Evolutionary conservation across 192 early-diverging fungal species (phyloP), one percentile per base, ranked within the genome.

Genomic region (Coemansia sp.): DNA sequence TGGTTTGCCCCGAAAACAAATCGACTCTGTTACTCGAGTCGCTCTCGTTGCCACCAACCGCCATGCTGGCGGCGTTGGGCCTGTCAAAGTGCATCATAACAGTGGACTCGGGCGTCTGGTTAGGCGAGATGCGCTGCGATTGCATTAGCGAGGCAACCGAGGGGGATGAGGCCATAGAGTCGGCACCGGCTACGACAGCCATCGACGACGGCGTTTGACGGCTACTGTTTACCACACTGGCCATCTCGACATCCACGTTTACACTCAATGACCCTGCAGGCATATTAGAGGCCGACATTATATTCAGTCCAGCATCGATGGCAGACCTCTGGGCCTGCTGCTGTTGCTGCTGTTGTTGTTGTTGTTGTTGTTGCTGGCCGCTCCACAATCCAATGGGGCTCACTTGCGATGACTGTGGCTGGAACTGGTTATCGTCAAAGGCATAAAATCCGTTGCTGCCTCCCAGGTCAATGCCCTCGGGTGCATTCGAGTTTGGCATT

Each of bases 91-190:
- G 49, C 20, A 65, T 28, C 6, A 47, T 9, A 20, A 38, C 44
- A 23, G 50, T 26, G 4, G 33, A 22, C 9, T 65, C 57, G 8
- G 71, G 64, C 14, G 64, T 67, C 34, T 57, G 53, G 30, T 53
- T 52, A 20, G 55, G 24, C 15, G 58, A 58, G 9, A 74, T 61
- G 11, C 37, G 54, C 22, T 58, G 39, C 11, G 62, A 64, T 23
- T 47, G 50, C 14, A 58, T 39, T 30, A 64, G 36, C 7, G 69
- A 65, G 2, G 49, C 49, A 3, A 50, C 35, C n/a, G 59, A 63
- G 11, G 67, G 60, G 15, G 69, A 65, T 28, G 69, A 61, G 9
- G 29, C 24, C 26, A 63, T 62, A 34, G 62, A 65, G 45, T 62
- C 59, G 11, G 52, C 17, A 26, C 52, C 47, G 11, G 36, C 50